phyloP scores from a whole-genome alignment of 306 rosid genomes.

The Citrullus mucosospermus region DNA sequence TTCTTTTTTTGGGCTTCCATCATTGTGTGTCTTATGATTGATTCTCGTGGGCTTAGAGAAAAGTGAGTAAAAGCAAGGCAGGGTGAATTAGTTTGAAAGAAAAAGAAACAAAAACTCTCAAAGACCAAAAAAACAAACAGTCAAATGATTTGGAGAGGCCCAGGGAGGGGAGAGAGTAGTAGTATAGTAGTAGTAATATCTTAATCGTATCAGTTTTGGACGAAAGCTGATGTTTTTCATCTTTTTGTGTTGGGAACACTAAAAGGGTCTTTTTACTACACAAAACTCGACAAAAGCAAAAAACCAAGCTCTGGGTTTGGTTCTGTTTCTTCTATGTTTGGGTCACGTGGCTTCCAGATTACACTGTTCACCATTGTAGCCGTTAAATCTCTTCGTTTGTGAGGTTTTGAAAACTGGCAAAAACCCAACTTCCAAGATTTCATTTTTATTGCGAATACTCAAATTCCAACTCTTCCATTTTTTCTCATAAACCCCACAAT shows the following conservation, averaged over 20 bases:
- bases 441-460: neutral
- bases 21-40: neutral
- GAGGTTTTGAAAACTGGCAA: neutral
- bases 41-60: neutral
- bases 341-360: slow-evolving; percentile 7
- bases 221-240: neutral
- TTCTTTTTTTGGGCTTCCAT: neutral
- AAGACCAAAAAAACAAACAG: neutral
- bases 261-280: neutral
- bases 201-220: neutral
- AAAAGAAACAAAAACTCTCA: neutral
- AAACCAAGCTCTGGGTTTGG: neutral
- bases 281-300: neutral
- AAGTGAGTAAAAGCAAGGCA: neutral
- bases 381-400: neutral
- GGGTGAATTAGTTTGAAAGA: neutral
- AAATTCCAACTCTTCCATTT: neutral
- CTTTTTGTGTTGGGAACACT: neutral
- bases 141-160: slow-evolving; percentile 7
- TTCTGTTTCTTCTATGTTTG: neutral
- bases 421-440: neutral
- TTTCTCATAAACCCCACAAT: neutral
- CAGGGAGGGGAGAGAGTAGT: neutral
- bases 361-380: neutral
- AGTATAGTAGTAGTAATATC: neutral